Percentiles rank a stretch among this genome's conserved stretches.
Conservation (phyloP, 1,284 basidiomycete genomes). For the Trichosporon ovoides region DNA sequence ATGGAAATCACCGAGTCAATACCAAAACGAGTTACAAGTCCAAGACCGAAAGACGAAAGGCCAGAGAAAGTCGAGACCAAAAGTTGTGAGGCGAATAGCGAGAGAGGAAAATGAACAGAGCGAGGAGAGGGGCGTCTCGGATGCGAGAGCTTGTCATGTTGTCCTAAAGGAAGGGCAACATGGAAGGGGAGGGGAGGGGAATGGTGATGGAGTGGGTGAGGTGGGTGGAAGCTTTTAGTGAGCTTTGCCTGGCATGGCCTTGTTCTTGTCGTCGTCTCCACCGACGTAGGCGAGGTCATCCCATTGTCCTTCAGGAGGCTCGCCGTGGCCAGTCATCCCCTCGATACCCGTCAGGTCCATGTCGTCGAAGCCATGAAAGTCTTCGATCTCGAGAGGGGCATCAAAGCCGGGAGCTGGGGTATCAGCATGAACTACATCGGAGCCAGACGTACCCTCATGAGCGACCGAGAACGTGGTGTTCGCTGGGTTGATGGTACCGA, state of each 20-base stretch:
- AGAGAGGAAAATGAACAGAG: background rate
- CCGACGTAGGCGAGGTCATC: slow-evolving; percentile 25
- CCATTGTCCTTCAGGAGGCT: slow-evolving; percentile 27
- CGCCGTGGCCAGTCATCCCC: slow-evolving; percentile 24
- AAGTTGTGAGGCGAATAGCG: background rate
- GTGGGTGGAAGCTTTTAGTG: no score
- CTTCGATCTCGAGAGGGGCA: slow-evolving; percentile 25
- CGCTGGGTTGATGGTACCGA: slow-evolving; percentile 9
- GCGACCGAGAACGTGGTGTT: slow-evolving; percentile 15
- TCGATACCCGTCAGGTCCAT: slow-evolving; percentile 37
- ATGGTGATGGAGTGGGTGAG: no score
- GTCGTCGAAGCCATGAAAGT: slow-evolving; percentile 37
- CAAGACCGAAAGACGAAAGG: slow-evolving; percentile 1
- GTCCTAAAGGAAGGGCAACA: no score
- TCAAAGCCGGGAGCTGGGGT: slow-evolving; percentile 12
- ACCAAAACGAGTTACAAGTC: slow-evolving; percentile 4
- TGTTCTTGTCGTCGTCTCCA: slow-evolving; percentile 8
- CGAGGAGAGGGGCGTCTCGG: no score
- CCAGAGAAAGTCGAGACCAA: background rate
- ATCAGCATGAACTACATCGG: slow-evolving; percentile 7
- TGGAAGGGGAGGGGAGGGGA: background rate
- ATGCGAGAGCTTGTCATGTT: no score
- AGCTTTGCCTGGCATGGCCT: slow-evolving; percentile 3
- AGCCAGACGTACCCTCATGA: slow-evolving; percentile 14
- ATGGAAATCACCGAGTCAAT: slow-evolving; percentile 4